Conservation (phyloP, 2,329 filamentous ascomycete species). For the Colletotrichum brevisporum region DNA sequence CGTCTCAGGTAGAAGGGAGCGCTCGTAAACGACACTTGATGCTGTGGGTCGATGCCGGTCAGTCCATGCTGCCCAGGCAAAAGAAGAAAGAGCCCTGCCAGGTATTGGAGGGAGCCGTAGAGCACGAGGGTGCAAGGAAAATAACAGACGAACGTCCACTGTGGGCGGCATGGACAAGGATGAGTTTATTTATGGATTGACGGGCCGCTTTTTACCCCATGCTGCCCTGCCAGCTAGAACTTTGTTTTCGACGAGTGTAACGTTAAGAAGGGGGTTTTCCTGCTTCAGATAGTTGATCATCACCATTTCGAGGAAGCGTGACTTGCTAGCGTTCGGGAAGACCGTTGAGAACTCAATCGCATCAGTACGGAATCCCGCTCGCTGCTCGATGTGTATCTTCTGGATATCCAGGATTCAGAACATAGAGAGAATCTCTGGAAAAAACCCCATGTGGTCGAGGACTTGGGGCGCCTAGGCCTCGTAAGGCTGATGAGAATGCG, state of each 20-base stretch:
- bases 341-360: background rate
- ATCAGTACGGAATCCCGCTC: too few relatives aligned
- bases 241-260: background rate
- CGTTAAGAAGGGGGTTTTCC: background rate
- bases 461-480: background rate
- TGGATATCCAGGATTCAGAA: too few relatives aligned
- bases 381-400: too few relatives aligned
- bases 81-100: background rate
- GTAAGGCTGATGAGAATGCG: background rate
- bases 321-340: background rate
- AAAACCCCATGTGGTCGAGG: background rate
- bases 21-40: background rate
- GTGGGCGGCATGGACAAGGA: background rate
- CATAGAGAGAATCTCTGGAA: background rate
- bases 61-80: background rate
- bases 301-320: background rate
- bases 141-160: background rate
- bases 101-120: background rate
- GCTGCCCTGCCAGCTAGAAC: background rate
- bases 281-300: background rate
- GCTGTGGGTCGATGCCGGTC: background rate
- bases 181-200: constrained; percentile 6
- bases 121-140: background rate
- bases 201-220: background rate
- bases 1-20: constrained; percentile 4